Evolutionary conservation across 352 stramenopile species (phyloP).

Genomic region (Globisporangium parvum): DNA sequence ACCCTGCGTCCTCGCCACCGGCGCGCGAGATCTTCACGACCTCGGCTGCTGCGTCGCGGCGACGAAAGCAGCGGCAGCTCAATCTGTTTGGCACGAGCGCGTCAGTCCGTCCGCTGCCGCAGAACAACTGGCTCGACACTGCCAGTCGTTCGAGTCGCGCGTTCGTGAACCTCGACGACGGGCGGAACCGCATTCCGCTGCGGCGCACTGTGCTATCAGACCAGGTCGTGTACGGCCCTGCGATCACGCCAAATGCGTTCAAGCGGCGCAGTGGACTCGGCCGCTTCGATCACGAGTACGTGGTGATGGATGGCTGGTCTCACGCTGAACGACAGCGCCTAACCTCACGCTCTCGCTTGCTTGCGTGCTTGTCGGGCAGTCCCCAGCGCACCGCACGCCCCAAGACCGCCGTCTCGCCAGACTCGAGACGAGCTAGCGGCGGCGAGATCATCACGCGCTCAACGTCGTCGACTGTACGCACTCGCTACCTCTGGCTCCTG

Average conservation of each 20-base stretch:
- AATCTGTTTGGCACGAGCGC: neutral
- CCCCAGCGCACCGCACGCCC: conserved; percentile 14
- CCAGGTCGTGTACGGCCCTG: conserved; percentile 57
- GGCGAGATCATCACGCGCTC: conserved; percentile 46
- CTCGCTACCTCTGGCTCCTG: neutral
- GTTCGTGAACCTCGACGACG: conserved; percentile 53
- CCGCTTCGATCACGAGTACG: conserved; percentile 7
- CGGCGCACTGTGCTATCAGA: conserved; percentile 41
- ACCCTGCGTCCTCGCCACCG: neutral
- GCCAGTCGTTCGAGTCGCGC: neutral
- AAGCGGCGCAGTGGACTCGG: conserved; percentile 4
- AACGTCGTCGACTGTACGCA: conserved; percentile 31
- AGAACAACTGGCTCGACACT: conserved; percentile 14
- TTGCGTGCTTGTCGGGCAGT: neutral
- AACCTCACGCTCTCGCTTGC: neutral
- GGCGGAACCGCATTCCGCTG: conserved; percentile 54
- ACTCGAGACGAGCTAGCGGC: conserved; percentile 9
- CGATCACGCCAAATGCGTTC: conserved; percentile 45
- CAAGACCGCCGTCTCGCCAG: conserved; percentile 24
- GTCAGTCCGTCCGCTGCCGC: neutral
- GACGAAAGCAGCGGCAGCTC: conserved; percentile 12
- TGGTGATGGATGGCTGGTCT: neutral
- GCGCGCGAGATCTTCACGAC: conserved; percentile 7
- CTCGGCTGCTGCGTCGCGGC: conserved; percentile 7
- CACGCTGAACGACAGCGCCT: too few species aligned